phyloP scores from a whole-genome alignment of 805 yeast species.

The Crinitomyces ghanaensis region DNA sequence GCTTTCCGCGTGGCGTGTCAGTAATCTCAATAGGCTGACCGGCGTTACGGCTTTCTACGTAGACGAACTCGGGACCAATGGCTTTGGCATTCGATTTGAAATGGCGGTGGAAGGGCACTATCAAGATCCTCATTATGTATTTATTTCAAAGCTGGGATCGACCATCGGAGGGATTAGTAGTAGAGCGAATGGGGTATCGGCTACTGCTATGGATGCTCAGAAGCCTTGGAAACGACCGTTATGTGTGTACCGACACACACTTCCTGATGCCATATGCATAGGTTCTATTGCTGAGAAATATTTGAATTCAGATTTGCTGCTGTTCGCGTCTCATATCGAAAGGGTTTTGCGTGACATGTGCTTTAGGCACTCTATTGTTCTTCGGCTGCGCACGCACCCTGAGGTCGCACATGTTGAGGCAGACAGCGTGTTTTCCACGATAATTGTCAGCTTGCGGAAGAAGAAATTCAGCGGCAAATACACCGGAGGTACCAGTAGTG shows the following conservation, averaged over 20 bases:
- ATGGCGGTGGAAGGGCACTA: slow-evolving; percentile 7
- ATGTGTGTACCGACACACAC: slow-evolving; percentile 12
- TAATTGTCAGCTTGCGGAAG: slow-evolving; percentile 5
- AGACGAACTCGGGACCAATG: slow-evolving; percentile 5
- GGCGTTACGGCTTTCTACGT: slow-evolving; percentile 15
- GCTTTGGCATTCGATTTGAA: slow-evolving; percentile 16
- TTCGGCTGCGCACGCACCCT: slow-evolving; percentile 46
- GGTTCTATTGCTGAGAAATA: slow-evolving; percentile 6
- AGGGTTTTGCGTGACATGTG: slow-evolving; percentile 56
- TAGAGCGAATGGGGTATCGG: no score
- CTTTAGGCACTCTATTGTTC: slow-evolving; percentile 57
- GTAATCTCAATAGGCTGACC: slow-evolving; percentile 14
- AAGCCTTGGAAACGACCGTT: slow-evolving; percentile 6
- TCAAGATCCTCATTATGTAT: slow-evolving; percentile 15
- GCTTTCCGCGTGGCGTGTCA: no score
- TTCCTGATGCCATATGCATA: slow-evolving; percentile 13
- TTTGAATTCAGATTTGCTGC: slow-evolving; percentile 8
- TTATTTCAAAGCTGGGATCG: slow-evolving; percentile 9
- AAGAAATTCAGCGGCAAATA: neutral
- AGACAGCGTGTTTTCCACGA: slow-evolving; percentile 11
- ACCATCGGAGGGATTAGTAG: no score
- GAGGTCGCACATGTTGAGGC: slow-evolving; percentile 8
- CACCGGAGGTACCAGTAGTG: no score
- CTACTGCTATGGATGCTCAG: slow-evolving; percentile 2
- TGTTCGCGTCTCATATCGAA: slow-evolving; percentile 12